Evolutionary conservation across 139 green algal genomes (phyloP), one percentile per base, ranked within the genome.

Genomic region (Closterium sp.): DNA sequence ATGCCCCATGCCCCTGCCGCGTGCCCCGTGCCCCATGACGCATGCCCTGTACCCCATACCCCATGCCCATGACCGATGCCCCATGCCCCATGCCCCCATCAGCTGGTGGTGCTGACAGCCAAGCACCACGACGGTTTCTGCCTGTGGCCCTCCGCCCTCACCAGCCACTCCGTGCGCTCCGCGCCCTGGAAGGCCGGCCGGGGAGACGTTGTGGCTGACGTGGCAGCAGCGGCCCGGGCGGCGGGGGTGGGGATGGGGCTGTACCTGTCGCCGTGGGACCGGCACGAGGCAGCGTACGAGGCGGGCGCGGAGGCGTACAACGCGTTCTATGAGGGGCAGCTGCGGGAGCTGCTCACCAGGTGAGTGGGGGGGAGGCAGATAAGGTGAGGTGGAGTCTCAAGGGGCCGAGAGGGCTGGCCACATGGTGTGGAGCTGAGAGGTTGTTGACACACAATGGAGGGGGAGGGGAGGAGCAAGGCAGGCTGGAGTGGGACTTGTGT

Each of bases 101-200:
- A 55, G 36, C 36, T 33, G 85, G n/a, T 31, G 34, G 33, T 90
- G 86, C 32, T 90, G 87, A 85, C 8, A 28, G 87, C 87, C 2
- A 90, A 91, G 88, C 88, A 91, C 83, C 81, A 64, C 33, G 88
- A 91, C 34, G 88, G 88, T 23, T 91, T 91, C 55, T 91, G 88
- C 33, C 38, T 87, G 7, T 91, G 88, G 88, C 88, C 88, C 25
- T 88, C 81, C 1, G 2, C 8, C 2, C 76, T 84, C 88, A 91
- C 88, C 76, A 91, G 31, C 25, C 83, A 91, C 43, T 88, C 43
- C 25, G 38, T 88, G 21, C 19, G 25, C 16, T 7, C 1, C 19
- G 21, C n/a, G 19, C 88, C 88, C 76, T 91, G 38, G 43, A 64
- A 66, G 33, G 88, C 31, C n/a, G 88, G 88, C 23, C 23, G 88